These are phyloP conservation scores for Suillus fuscotomentosus DNA, from an alignment of 768 basidiomycete species.

Conservation along the genomic window DNA sequence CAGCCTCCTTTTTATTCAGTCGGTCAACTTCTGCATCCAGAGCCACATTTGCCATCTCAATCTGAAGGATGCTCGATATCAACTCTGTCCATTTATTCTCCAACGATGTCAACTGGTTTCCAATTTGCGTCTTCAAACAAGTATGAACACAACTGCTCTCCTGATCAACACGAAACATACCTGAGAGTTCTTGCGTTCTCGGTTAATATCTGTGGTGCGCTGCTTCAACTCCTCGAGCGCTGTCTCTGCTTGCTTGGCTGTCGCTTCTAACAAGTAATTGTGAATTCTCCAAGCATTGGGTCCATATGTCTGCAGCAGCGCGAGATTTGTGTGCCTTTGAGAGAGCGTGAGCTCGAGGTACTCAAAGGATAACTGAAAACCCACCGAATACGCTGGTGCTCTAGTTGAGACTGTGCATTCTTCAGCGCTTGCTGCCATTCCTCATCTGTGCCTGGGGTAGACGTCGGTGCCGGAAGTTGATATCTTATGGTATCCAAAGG, in stretches of 20 bases:
- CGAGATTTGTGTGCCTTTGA: conserved; percentile 76
- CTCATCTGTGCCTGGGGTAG: conserved; percentile 62
- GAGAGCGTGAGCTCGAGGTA: conserved; percentile 8
- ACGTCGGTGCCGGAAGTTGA: conserved; percentile 66
- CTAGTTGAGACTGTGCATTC: conserved; percentile 80
- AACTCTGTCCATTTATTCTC: conserved; percentile 94
- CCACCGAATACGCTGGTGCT: conserved; percentile 82
- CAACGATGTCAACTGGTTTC: conserved; percentile 74
- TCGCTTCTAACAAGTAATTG: conserved; percentile 83
- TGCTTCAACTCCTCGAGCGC: conserved; percentile 77
- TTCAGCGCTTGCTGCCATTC: conserved; percentile 74
- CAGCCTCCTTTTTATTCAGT: conserved; percentile 57
- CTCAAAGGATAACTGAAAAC: conserved; percentile 11
- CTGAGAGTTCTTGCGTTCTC: conserved; percentile 85
- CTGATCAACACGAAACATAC: conserved; percentile 33
- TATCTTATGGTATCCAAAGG: conserved; percentile 73
- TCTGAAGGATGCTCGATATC: conserved; percentile 85
- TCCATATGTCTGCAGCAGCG: conserved; percentile 82
- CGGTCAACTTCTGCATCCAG: conserved; percentile 77
- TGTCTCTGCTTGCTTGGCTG: conserved; percentile 68
- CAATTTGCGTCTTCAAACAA: conserved; percentile 61
- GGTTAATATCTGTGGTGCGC: conserved; percentile 80
- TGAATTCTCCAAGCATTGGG: conserved; percentile 90
- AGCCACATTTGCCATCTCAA: conserved; percentile 93
- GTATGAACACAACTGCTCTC: background rate